Conservation (phyloP, 2,329 filamentous ascomycete genomes). For the Aspergillus jensenii region DNA sequence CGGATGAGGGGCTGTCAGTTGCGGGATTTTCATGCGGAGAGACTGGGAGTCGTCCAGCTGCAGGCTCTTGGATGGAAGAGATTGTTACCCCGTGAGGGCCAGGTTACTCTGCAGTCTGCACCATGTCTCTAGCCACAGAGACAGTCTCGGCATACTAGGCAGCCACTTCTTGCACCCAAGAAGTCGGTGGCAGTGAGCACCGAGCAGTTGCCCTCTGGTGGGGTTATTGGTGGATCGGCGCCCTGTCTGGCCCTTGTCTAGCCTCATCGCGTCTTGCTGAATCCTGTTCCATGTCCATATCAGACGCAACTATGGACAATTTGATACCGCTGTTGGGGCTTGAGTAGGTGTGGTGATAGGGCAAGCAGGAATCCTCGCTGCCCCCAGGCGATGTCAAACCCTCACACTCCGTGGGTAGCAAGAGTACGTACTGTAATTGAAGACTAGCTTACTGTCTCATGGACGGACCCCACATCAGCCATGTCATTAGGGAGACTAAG, state of each 20-base stretch:
- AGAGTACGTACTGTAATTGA: not conserved
- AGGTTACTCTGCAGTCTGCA: not conserved
- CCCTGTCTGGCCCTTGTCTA: not conserved
- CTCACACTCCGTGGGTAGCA: not conserved
- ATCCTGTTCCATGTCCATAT: slow-evolving; percentile 2
- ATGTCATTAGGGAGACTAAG: not conserved
- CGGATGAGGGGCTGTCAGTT: not conserved
- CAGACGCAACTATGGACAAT: not conserved
- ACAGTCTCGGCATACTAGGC: slow-evolving; percentile 9
- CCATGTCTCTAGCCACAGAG: slow-evolving; percentile 7
- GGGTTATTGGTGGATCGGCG: slow-evolving; percentile 5
- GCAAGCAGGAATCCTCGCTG: not conserved
- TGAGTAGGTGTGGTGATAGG: not conserved
- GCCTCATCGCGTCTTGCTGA: slow-evolving; percentile 1
- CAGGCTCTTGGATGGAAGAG: too few relatives aligned
- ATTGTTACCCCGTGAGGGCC: too few relatives aligned
- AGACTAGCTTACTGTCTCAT: not conserved
- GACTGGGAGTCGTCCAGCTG: not conserved
- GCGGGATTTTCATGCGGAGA: slow-evolving; percentile 3
- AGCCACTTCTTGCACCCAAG: slow-evolving; percentile 7
- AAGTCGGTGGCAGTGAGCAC: not conserved
- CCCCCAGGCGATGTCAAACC: slow-evolving; percentile 4
- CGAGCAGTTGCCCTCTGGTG: not conserved
- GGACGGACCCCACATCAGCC: slow-evolving; percentile 1
- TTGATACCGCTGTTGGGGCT: slow-evolving; percentile 1